Evolutionary conservation across 176 grass and related monocot species (phyloP).

Genomic region (Eragrostis curvula): DNA sequence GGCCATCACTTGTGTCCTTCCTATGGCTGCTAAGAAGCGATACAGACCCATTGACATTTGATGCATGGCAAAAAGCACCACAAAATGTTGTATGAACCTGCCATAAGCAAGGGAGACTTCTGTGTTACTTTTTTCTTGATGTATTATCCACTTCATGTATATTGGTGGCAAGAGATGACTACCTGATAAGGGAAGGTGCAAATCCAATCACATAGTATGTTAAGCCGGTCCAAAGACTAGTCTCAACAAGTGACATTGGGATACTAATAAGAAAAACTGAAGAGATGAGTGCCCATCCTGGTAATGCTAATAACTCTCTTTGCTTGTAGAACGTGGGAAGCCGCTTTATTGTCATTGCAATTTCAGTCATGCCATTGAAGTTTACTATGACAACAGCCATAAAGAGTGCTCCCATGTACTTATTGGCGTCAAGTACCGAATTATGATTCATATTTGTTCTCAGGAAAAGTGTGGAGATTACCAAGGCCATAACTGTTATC

Average conservation of each 20-base stretch:
- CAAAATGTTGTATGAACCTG: conserved; percentile 86
- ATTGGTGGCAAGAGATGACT: conserved; percentile 29
- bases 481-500: conserved; percentile 72
- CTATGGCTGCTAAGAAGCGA: conserved; percentile 76
- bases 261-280: conserved; percentile 79
- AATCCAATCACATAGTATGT: conserved; percentile 92
- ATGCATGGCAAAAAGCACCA: conserved; percentile 80
- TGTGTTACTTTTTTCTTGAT: conserved; percentile 26
- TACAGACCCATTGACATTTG: conserved; percentile 93
- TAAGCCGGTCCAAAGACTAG: conserved; percentile 82
- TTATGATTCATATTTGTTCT: conserved; percentile 77
- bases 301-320: conserved; percentile 77
- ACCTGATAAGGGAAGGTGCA: conserved; percentile 82
- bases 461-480: conserved; percentile 80
- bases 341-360: conserved; percentile 89
- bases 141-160: background rate
- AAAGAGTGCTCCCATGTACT: conserved; percentile 82
- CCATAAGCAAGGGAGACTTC: conserved; percentile 27
- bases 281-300: conserved; percentile 89
- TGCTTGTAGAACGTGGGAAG: conserved; percentile 97
- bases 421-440: conserved; percentile 73
- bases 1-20: conserved; percentile 91
- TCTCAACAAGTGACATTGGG: conserved; percentile 82
- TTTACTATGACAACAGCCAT: conserved; percentile 67
- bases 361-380: conserved; percentile 97